These are phyloP conservation scores for Fusarium odoratissimum DNA, from an alignment of 2,329 filamentous ascomycete species.

Conservation along the genomic window DNA sequence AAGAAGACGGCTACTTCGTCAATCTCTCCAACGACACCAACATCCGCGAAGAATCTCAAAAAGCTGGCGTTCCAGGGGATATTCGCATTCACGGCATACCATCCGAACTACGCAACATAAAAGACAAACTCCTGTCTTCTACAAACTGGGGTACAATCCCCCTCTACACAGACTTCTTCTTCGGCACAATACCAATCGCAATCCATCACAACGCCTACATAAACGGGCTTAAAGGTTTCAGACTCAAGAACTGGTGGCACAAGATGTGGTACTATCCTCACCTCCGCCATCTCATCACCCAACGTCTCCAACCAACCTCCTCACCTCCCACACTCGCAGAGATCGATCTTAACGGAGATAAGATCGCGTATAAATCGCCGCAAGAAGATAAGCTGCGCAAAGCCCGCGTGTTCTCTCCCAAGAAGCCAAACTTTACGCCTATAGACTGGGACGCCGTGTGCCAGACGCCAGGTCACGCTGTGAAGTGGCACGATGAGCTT, in stretches of 20 bases:
- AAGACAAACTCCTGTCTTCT: conserved; percentile 25
- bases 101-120: conserved; percentile 39
- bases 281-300: conserved; percentile 47
- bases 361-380: conserved; percentile 43
- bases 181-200: conserved; percentile 51
- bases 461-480: conserved; percentile 42
- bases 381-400: conserved; percentile 21
- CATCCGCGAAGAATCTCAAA: conserved; percentile 41
- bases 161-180: conserved; percentile 54
- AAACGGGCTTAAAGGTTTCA: conserved; percentile 46
- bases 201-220: conserved; percentile 55
- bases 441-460: conserved; percentile 51
- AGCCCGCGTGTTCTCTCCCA: conserved; percentile 44
- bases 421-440: conserved; percentile 33
- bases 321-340: conserved; percentile 30
- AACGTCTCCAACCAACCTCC: conserved; percentile 33
- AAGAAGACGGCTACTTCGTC: conserved; percentile 53
- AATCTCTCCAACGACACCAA: conserved; percentile 41
- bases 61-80: conserved; percentile 48
- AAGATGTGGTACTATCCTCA: conserved; percentile 52
- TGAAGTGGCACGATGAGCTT: conserved; percentile 49
- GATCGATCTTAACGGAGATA: background rate
- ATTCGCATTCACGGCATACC: conserved; percentile 47
- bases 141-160: conserved; percentile 48
- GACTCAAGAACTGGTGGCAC: conserved; percentile 51